These are phyloP conservation scores for Zizania latifolia DNA, from an alignment of 176 grass and related monocot species.

Conservation along the genomic window DNA sequence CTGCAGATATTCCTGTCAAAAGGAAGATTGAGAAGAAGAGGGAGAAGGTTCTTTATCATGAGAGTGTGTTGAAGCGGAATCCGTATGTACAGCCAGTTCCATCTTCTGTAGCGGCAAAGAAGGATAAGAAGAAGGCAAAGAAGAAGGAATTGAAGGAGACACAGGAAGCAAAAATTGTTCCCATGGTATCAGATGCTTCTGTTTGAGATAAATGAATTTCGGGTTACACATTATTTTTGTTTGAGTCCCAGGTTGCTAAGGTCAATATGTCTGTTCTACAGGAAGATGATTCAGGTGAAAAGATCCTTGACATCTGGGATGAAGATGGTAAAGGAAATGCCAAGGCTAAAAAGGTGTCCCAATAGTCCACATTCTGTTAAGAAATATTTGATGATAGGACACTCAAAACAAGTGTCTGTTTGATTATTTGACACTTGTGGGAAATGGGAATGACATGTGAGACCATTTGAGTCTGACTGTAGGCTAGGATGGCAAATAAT, in stretches of 20 bases:
- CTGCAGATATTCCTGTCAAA: slow-evolving; percentile 56
- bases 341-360: slow-evolving; percentile 53
- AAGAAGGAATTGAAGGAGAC: slow-evolving; percentile 20
- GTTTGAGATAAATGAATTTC: neutral
- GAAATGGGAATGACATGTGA: neutral
- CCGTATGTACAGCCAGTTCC: slow-evolving; percentile 63
- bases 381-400: too few species aligned
- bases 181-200: slow-evolving; percentile 37
- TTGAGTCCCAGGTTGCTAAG: slow-evolving; percentile 13
- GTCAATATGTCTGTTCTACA: neutral
- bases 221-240: too few species aligned
- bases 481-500: too few species aligned
- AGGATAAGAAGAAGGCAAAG: slow-evolving; percentile 52
- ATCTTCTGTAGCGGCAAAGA: slow-evolving; percentile 53
- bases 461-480: neutral
- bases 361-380: neutral
- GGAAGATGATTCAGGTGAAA: slow-evolving; percentile 39
- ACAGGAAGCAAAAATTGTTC: slow-evolving; percentile 1
- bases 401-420: too few species aligned
- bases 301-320: slow-evolving; percentile 66
- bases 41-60: slow-evolving; percentile 77
- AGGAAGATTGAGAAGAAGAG: slow-evolving; percentile 78
- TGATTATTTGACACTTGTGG: neutral
- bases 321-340: slow-evolving; percentile 19
- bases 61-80: slow-evolving; percentile 65